A percentile compares a stretch with the other conserved stretches of the same genome.
phyloP scores from a whole-genome alignment of 2,329 filamentous ascomycete genomes.

The Metarhizium humberi region DNA sequence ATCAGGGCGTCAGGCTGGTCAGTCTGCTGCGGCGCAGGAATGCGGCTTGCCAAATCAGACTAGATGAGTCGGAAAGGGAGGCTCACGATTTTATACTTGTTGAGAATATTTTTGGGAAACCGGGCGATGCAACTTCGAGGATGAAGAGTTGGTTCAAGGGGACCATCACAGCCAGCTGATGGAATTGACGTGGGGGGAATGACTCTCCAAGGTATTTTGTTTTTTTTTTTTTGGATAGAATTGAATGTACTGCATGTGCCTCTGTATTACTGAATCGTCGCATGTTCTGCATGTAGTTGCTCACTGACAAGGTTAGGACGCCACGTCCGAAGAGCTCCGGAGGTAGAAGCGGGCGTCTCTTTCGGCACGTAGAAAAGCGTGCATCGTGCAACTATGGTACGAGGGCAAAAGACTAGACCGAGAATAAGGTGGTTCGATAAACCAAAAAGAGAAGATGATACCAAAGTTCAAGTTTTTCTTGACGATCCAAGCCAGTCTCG shows the following conservation, averaged over 20 bases:
- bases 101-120: conserved; percentile 14
- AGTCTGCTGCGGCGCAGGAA: conserved; percentile 13
- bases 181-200: background rate
- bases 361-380: too few relatives aligned
- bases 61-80: conserved; percentile 19
- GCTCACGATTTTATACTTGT: conserved; percentile 25
- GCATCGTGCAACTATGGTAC: too few relatives aligned
- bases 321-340: too few relatives aligned
- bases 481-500: too few relatives aligned
- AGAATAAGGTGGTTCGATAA: too few relatives aligned
- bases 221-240: background rate
- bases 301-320: too few relatives aligned
- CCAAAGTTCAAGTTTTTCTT: too few relatives aligned
- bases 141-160: conserved; percentile 22
- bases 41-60: conserved; percentile 13
- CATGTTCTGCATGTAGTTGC: too few relatives aligned
- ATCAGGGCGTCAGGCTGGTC: conserved; percentile 17
- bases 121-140: conserved; percentile 18
- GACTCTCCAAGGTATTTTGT: background rate
- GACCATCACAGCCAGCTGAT: conserved; percentile 1
- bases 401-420: too few relatives aligned
- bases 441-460: too few relatives aligned
- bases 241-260: background rate
- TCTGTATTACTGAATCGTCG: too few relatives aligned
- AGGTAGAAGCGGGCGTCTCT: too few relatives aligned